These are phyloP conservation scores for Trichophyton mentagrophytes DNA, from an alignment of 2,329 filamentous ascomycete genomes.

Conservation along the genomic window DNA sequence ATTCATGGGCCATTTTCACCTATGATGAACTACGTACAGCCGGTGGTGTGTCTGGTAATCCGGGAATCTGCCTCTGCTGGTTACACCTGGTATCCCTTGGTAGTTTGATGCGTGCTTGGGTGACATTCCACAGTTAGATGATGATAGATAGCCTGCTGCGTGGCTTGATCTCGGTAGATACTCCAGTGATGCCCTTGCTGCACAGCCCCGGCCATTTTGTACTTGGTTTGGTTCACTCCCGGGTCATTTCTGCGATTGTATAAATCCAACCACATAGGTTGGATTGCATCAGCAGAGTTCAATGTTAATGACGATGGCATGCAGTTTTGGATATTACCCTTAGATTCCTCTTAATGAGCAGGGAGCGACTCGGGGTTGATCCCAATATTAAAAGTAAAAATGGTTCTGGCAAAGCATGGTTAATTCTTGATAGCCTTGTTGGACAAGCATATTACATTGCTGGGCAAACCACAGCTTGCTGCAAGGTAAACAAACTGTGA, in stretches of 20 bases:
- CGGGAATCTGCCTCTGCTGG: too few species aligned
- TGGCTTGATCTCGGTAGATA: constrained; percentile 20
- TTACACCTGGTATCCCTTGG: too few species aligned
- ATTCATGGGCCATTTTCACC: too few species aligned
- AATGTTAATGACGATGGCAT: constrained; percentile 8
- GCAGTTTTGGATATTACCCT: constrained; percentile 2
- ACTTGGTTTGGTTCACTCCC: constrained; percentile 37
- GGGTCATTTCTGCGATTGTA: constrained; percentile 35
- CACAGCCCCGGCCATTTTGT: constrained; percentile 24
- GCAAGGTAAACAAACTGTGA: constrained; percentile 34
- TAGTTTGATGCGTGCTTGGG: too few species aligned
- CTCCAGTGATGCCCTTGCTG: constrained; percentile 6
- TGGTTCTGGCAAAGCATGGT: constrained; percentile 29
- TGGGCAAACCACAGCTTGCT: constrained; percentile 34
- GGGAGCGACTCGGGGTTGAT: constrained; percentile 34
- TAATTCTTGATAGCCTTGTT: constrained; percentile 21
- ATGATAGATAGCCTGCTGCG: constrained; percentile 17
- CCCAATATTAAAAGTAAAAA: constrained; percentile 21
- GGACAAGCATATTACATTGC: constrained; percentile 23
- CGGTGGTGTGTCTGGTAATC: too few species aligned
- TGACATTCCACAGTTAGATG: neutral
- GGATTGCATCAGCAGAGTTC: constrained; percentile 27
- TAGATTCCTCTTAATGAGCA: constrained; percentile 21
- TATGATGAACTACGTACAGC: too few species aligned
- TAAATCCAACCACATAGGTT: constrained; percentile 36